Base-by-base conservation (phyloP, 2,329 filamentous ascomycete genomes). In the Cryphonectria naterciae region DNA sequence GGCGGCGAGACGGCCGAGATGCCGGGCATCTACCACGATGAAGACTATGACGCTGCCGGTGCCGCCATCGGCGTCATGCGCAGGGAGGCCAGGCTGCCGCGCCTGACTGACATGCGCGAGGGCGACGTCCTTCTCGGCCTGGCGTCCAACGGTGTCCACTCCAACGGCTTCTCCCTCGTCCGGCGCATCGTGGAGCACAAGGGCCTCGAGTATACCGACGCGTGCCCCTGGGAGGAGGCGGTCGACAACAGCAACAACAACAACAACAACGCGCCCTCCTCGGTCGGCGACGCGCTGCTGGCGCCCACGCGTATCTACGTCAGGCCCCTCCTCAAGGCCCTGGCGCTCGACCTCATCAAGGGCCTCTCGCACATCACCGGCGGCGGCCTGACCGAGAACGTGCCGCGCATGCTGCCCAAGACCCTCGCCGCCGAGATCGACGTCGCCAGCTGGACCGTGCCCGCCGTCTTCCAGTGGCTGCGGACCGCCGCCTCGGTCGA, bases 1-100 rank as follows among this genome's bases (percentile, higher is more conserved):
- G 96, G 96, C 54, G 96, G 96, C 61, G 96, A 99, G 83, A 99
- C 96, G 0, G 96, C 96, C 8, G 96, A 99, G 83, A 98, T 99
- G 96, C 95, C 95, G 0, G 95, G 95, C 68, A 93, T 98, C 85
- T 98, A 97, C 83, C 86, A 91, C 74, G 90, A 88, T 68, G 93
- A 94, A 65, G 93, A 97, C 78, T 99, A 98, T 80, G 96, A 99
- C 77, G 94, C 95, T 10, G 95, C 94, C 32, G 96, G 96, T 73
- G 93, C 92, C 54, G 95, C 95, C 25, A 91, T 97, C 62, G 96
- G 96, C 70, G 93, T 94, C 58, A 92, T 98, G 78, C 85, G 87
- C 49, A 83, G 87, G 46, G 88, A 87, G 6, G 85, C 87, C 65
- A 88, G 95, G 69, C 88, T 99, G 52, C 96, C 96, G 0, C 88